These are phyloP conservation scores for Cladorrhinum sp. DNA, from an alignment of 2,329 filamentous ascomycete genomes.

Conservation along the genomic window DNA sequence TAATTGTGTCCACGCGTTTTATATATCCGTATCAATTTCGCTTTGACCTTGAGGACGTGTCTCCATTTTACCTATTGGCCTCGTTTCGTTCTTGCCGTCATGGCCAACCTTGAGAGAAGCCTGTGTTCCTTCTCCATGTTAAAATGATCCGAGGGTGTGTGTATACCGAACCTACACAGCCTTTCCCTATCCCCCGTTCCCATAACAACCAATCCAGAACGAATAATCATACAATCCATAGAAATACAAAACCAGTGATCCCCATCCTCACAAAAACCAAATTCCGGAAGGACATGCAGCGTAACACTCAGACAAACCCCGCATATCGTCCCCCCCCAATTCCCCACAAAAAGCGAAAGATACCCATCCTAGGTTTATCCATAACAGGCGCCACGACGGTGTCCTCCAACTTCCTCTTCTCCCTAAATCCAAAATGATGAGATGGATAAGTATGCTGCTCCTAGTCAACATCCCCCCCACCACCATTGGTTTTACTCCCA, in stretches of 20 bases:
- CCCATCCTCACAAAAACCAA: not conserved
- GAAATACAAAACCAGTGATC: not conserved
- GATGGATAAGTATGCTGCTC: not conserved
- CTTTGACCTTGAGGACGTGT: not conserved
- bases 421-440: not conserved
- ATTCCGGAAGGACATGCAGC: too few species aligned
- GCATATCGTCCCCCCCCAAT: not conserved
- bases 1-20: not conserved
- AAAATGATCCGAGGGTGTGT: not conserved
- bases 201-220: not conserved
- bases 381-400: not conserved
- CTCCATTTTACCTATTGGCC: not conserved
- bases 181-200: not conserved
- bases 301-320: not conserved
- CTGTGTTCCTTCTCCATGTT: not conserved
- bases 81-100: too few species aligned
- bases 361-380: not conserved
- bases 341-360: not conserved
- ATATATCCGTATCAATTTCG: not conserved
- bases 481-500: conserved; percentile 2
- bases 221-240: not conserved
- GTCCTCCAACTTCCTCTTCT: not conserved
- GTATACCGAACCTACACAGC: not conserved
- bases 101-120: not conserved
- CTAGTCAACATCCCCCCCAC: conserved; percentile 2